These are phyloP conservation scores for Sporothrix humicola DNA, from an alignment of 2,329 filamentous ascomycete species.

Conservation along the genomic window DNA sequence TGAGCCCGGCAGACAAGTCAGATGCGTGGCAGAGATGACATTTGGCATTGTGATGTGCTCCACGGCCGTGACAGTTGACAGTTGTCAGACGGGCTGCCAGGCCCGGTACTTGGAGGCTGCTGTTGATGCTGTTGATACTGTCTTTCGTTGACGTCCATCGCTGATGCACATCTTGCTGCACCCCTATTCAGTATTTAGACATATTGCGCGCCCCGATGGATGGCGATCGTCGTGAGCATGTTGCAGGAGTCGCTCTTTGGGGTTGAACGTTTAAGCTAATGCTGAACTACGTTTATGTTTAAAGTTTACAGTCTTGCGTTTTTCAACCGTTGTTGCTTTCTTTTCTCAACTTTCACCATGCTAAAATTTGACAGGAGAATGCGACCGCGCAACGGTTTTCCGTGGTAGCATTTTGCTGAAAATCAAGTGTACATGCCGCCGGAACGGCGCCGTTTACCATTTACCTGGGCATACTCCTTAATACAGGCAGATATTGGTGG, in stretches of 20 bases:
- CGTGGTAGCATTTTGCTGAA: neutral
- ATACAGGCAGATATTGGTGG: too few relatives aligned
- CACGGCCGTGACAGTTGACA: neutral
- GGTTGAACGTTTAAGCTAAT: neutral
- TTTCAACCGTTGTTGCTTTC: neutral
- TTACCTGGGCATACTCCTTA: too few relatives aligned
- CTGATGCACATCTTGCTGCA: neutral
- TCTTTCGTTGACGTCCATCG: neutral
- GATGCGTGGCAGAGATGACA: neutral
- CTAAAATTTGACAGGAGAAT: neutral
- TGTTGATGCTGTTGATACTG: neutral
- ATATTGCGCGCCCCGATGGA: constrained; percentile 20
- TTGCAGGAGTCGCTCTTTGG: too few relatives aligned
- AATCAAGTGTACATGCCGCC: too few relatives aligned
- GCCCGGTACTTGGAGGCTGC: neutral
- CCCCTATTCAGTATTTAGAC: constrained; percentile 5
- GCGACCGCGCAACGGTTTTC: neutral
- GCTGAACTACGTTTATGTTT: neutral
- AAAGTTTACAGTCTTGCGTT: neutral
- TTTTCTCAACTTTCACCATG: constrained; percentile 4
- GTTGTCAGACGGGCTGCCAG: neutral
- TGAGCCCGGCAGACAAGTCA: neutral
- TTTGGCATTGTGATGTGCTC: neutral
- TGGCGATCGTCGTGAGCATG: neutral
- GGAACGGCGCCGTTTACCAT: too few relatives aligned